Conservation (phyloP, 352 stramenopile genomes). For the Aphanomyces astaci region DNA sequence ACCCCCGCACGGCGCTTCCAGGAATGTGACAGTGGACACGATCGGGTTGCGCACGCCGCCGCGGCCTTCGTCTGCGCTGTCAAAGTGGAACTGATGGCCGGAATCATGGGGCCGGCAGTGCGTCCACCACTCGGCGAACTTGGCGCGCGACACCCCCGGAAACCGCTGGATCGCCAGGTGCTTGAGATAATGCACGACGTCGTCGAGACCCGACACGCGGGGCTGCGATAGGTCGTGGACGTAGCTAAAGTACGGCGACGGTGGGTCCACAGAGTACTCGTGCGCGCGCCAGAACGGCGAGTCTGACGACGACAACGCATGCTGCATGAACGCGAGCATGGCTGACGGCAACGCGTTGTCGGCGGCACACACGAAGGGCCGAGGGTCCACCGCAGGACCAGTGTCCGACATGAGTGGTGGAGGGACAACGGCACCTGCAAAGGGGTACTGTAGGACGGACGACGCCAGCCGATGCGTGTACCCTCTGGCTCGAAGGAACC, state of each 20-base stretch:
- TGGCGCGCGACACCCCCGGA: conserved; percentile 31
- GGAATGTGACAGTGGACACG: conserved; percentile 49
- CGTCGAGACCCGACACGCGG: conserved; percentile 26
- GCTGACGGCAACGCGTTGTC: conserved; percentile 25
- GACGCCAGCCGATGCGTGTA: conserved; percentile 17
- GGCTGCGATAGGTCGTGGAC: conserved; percentile 29
- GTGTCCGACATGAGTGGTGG: not conserved
- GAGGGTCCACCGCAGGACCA: not conserved
- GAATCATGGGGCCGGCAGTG: conserved; percentile 54
- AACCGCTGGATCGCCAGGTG: conserved; percentile 26
- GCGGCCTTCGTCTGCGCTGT: conserved; percentile 51
- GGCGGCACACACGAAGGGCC: conserved; percentile 15
- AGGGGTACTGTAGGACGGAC: conserved; percentile 10
- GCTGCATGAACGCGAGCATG: conserved; percentile 27
- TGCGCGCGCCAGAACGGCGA: conserved; percentile 47
- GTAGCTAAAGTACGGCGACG: conserved; percentile 56
- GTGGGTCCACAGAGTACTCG: conserved; percentile 46
- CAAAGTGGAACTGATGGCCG: conserved; percentile 68
- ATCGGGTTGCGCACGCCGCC: conserved; percentile 47
- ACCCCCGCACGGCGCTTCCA: conserved; percentile 34
- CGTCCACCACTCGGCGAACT: conserved; percentile 53
- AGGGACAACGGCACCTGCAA: not conserved
- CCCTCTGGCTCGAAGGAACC: not conserved
- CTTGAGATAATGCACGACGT: conserved; percentile 25
- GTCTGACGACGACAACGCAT: conserved; percentile 27